These are phyloP conservation scores for Candida manassasensis DNA, from an alignment of 805 yeast genomes.

Conservation along the genomic window DNA sequence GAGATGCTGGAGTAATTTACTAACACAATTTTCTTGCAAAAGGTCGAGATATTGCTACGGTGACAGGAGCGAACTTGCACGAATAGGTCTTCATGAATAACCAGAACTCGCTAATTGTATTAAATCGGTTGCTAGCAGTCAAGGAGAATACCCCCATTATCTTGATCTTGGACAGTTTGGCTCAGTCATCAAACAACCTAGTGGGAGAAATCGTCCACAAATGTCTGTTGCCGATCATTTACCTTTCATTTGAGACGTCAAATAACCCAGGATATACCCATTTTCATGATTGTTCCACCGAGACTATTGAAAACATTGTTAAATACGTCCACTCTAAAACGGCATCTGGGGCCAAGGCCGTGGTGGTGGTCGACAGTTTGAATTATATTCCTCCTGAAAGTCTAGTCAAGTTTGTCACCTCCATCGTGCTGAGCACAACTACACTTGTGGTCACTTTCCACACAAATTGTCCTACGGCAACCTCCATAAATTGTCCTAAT, in stretches of 20 bases:
- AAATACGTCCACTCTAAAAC: conserved; percentile 15
- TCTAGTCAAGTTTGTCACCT: conserved; percentile 47
- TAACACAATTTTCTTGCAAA: no score
- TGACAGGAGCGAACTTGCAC: neutral
- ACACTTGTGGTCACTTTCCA: conserved; percentile 36
- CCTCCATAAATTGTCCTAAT: conserved; percentile 47
- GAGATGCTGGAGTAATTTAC: no score
- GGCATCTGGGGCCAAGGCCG: conserved; percentile 4
- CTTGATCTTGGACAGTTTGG: conserved; percentile 61
- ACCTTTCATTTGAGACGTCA: conserved; percentile 65
- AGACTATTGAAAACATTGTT: conserved; percentile 14
- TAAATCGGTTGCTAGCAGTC: conserved; percentile 61
- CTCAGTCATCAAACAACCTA: conserved; percentile 59
- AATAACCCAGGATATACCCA: conserved; percentile 44
- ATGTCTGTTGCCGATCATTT: conserved; percentile 37
- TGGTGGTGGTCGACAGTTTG: conserved; percentile 37
- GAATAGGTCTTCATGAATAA: conserved; percentile 20
- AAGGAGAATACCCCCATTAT: conserved; percentile 75
- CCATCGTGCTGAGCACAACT: conserved; percentile 33
- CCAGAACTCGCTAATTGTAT: conserved; percentile 44
- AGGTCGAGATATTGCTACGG: no score
- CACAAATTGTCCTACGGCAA: conserved; percentile 32
- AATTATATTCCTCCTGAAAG: conserved; percentile 48
- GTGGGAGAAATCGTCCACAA: conserved; percentile 54
- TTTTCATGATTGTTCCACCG: conserved; percentile 42